A percentile compares a stretch with the other conserved stretches of the same genome.
These are phyloP conservation scores for Sicyos edulis DNA, from an alignment of 306 rosid genomes.

Conservation along the genomic window DNA sequence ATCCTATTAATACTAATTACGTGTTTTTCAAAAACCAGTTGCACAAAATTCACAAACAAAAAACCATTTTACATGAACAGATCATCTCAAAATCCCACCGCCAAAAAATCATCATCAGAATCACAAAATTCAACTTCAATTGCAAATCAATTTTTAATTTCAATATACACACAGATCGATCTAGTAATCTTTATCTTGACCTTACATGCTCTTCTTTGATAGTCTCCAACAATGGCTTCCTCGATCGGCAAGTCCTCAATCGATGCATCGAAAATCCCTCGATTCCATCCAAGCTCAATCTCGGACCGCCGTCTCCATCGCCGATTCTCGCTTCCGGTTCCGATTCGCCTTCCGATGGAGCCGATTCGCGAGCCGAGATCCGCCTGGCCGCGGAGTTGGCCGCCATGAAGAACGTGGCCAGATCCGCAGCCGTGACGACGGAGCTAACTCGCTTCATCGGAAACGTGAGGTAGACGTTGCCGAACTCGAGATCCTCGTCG, in stretches of 20 bases:
- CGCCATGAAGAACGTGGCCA: conserved; percentile 63
- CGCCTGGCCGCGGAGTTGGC: conserved; percentile 70
- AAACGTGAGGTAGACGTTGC: conserved; percentile 60
- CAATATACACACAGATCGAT: too few species aligned
- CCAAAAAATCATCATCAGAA: too few species aligned
- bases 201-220: conserved; percentile 61
- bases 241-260: conserved; percentile 58
- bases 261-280: conserved; percentile 45
- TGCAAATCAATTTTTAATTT: too few species aligned
- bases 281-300: conserved; percentile 58
- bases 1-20: too few species aligned
- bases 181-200: conserved; percentile 18
- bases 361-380: conserved; percentile 26
- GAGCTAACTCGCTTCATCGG: conserved; percentile 69
- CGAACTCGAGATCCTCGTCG: conserved; percentile 70
- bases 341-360: neutral
- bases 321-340: neutral
- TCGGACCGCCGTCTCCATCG: conserved; percentile 20
- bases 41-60: too few species aligned
- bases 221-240: conserved; percentile 78
- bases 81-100: too few species aligned
- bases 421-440: conserved; percentile 58
- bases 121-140: too few species aligned
- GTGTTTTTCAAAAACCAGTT: too few species aligned
- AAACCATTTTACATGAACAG: too few species aligned